Evolutionary conservation across 768 basidiomycete genomes (phyloP).

Genomic region (Kwoniella shandongensis): DNA sequence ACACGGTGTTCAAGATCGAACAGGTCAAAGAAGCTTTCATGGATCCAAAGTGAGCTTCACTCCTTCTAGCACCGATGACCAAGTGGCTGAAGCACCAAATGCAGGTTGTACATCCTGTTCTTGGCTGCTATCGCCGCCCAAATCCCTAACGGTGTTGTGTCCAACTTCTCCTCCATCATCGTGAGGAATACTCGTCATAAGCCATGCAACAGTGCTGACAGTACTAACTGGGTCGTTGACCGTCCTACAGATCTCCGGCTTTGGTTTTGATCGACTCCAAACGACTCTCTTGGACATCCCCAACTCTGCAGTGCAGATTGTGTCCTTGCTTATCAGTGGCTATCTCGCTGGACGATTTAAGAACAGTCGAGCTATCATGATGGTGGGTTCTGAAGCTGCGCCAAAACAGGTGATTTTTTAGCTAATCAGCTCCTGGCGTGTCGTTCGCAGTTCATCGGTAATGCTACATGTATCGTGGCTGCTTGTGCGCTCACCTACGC

Average conservation of each 20-base stretch:
- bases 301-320: constrained; percentile 32
- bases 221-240: too few relatives aligned
- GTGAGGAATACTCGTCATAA: neutral
- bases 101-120: constrained; percentile 51
- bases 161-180: constrained; percentile 43
- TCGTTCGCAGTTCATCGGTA: constrained; percentile 32
- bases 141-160: constrained; percentile 51
- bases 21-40: constrained; percentile 50
- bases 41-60: constrained; percentile 47
- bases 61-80: neutral
- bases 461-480: constrained; percentile 53
- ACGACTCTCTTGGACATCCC: constrained; percentile 44
- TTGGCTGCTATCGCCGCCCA: constrained; percentile 52
- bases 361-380: constrained; percentile 35
- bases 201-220: too few relatives aligned
- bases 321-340: constrained; percentile 28
- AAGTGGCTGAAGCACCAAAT: too few relatives aligned
- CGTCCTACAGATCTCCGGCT: constrained; percentile 28
- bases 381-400: constrained; percentile 13
- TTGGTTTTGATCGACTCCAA: constrained; percentile 40
- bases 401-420: too few relatives aligned
- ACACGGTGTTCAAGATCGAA: constrained; percentile 54
- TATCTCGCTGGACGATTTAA: constrained; percentile 34
- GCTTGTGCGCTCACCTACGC: constrained; percentile 49
- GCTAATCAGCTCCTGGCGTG: too few relatives aligned